These are phyloP conservation scores for Coemansia sp. DNA, from an alignment of 192 early-diverging fungal genomes.

Conservation along the genomic window DNA sequence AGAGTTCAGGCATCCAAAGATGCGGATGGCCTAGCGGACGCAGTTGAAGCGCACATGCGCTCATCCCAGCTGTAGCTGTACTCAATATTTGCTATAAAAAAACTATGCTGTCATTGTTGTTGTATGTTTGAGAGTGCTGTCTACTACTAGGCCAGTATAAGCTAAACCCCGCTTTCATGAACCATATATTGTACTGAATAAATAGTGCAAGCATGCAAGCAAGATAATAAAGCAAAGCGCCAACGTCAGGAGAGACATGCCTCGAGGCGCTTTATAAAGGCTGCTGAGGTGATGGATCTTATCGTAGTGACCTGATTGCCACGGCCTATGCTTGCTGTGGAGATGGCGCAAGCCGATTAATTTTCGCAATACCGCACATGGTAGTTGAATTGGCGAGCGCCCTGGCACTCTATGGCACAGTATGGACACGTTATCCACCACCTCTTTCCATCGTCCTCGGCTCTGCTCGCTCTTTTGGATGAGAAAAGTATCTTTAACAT, in stretches of 20 bases:
- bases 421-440: slow-evolving; percentile 2
- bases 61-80: neutral
- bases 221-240: too few species aligned
- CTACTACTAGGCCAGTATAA: too few species aligned
- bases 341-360: neutral
- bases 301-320: too few species aligned
- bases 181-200: too few species aligned
- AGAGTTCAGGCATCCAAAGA: slow-evolving; percentile 29
- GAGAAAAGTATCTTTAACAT: neutral
- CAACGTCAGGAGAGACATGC: too few species aligned
- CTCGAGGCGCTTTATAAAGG: too few species aligned
- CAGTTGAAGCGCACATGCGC: slow-evolving; percentile 19
- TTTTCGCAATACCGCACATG: neutral
- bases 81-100: neutral
- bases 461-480: neutral
- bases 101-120: neutral
- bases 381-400: neutral
- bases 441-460: neutral
- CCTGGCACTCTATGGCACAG: neutral
- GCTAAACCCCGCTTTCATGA: too few species aligned
- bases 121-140: too few species aligned
- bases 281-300: too few species aligned
- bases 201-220: too few species aligned
- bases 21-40: slow-evolving; percentile 15
- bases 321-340: too few species aligned